phyloP scores from a whole-genome alignment of 2,329 filamentous ascomycete species.

The Coniochaeta sp. region DNA sequence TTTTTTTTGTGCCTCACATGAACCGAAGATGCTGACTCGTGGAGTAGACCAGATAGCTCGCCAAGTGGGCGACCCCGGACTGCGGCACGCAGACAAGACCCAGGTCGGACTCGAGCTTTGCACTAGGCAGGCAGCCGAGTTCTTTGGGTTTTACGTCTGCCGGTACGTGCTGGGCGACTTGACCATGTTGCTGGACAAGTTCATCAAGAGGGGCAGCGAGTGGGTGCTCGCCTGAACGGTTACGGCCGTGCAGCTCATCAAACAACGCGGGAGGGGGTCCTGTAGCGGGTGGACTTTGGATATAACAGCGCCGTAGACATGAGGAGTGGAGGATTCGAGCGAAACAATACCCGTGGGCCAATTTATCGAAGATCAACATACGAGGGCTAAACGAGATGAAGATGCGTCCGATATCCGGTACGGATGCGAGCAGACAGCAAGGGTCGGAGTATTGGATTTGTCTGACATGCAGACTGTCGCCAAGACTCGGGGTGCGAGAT shows the following conservation, averaged over 20 bases:
- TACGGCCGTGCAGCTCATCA: background rate
- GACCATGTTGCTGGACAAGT: slow-evolving; percentile 83
- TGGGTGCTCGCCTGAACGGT: slow-evolving; percentile 58
- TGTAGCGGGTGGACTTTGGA: background rate
- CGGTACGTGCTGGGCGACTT: slow-evolving; percentile 89
- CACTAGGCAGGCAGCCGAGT: slow-evolving; percentile 88
- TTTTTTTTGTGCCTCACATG: too few species aligned
- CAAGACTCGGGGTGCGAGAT: background rate
- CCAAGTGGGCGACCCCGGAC: slow-evolving; percentile 89
- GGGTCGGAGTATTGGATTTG: background rate
- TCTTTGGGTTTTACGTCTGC: slow-evolving; percentile 95
- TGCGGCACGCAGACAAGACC: slow-evolving; percentile 86
- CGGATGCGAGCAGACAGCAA: background rate
- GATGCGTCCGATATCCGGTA: background rate
- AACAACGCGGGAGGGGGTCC: background rate
- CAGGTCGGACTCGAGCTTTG: slow-evolving; percentile 93
- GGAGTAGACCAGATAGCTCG: slow-evolving; percentile 81
- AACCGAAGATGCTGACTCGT: slow-evolving; percentile 19
- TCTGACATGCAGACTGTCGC: too few species aligned
- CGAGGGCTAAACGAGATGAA: background rate
- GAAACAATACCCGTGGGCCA: background rate
- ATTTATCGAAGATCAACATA: background rate
- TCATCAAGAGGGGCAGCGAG: slow-evolving; percentile 91
- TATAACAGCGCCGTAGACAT: background rate
- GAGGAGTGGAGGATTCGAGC: background rate